These are phyloP conservation scores for Backusella sp. DNA, from an alignment of 192 early-diverging fungal species.

Conservation along the genomic window DNA sequence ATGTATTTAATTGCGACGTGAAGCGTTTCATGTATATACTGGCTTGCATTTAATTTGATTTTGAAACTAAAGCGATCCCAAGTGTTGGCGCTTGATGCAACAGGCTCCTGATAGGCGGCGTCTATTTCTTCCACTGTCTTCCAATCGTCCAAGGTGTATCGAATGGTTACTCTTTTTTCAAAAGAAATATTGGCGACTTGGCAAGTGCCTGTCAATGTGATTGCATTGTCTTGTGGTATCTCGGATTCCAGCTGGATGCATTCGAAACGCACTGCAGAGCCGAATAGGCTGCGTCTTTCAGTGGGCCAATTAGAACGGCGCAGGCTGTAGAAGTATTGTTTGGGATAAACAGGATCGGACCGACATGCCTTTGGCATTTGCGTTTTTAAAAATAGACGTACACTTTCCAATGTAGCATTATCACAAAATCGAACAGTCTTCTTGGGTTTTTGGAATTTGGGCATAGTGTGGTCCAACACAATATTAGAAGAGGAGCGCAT, in stretches of 20 bases:
- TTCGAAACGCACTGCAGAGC: constrained; percentile 1
- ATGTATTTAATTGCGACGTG: constrained; percentile 64
- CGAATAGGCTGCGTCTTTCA: not conserved
- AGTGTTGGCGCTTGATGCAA: constrained; percentile 29
- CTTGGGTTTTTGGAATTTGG: not conserved
- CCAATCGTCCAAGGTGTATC: constrained; percentile 83
- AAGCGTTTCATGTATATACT: constrained; percentile 38
- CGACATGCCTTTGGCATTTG: constrained; percentile 13
- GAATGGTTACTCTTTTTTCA: constrained; percentile 72
- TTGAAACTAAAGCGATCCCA: constrained; percentile 21
- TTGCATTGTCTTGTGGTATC: not conserved
- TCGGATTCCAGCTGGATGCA: not conserved
- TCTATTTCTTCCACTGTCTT: constrained; percentile 56
- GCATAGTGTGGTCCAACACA: not conserved
- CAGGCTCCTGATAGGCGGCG: constrained; percentile 61
- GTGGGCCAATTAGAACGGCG: constrained; percentile 9
- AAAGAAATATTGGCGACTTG: constrained; percentile 88
- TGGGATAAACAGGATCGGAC: not conserved
- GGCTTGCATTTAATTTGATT: constrained; percentile 3
- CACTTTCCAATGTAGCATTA: constrained; percentile 11
- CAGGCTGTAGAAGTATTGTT: not conserved
- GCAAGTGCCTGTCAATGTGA: constrained; percentile 49
- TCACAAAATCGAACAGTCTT: constrained; percentile 22
- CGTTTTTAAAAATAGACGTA: constrained; percentile 17
- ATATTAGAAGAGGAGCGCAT: not conserved